Evolutionary conservation across 1,284 basidiomycete genomes (phyloP).

Genomic region (Pascua guehoae): DNA sequence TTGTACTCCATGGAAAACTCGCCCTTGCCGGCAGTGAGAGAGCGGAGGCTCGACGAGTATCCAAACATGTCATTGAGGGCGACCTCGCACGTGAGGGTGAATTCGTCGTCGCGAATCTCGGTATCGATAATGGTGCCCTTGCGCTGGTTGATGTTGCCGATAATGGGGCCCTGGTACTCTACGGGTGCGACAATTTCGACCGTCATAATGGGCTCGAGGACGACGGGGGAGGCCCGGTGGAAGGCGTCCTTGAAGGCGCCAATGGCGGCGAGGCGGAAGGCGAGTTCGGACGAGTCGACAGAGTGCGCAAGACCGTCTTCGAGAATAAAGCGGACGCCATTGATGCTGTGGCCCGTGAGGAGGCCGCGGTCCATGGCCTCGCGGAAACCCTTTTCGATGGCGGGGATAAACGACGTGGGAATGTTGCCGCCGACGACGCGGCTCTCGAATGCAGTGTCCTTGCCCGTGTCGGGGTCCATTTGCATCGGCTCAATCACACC

Average conservation of each 20-base stretch:
- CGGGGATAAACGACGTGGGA: constrained; percentile 87
- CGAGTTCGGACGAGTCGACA: constrained; percentile 96
- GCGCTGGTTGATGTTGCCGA: constrained; percentile 89
- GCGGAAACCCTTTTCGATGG: constrained; percentile 95
- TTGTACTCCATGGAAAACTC: constrained; percentile 98
- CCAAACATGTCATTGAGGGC: constrained; percentile 99
- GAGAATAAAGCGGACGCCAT: constrained; percentile 80
- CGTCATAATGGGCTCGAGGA: constrained; percentile 96
- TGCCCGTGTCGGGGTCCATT: constrained; percentile 69
- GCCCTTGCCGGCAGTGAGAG: constrained; percentile 93
- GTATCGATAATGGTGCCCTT: constrained; percentile 94
- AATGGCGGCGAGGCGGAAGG: constrained; percentile 85
- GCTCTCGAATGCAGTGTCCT: constrained; percentile 85
- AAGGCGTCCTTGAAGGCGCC: constrained; percentile 93
- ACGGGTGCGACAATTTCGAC: constrained; percentile 95
- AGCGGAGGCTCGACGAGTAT: constrained; percentile 86
- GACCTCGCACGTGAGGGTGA: constrained; percentile 86
- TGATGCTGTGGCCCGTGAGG: constrained; percentile 83
- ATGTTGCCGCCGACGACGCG: constrained; percentile 89
- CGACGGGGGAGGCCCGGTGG: constrained; percentile 69
- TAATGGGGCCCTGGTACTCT: constrained; percentile 96
- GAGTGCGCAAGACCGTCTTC: constrained; percentile 89
- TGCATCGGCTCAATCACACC: constrained; percentile 92
- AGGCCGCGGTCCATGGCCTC: constrained; percentile 91
- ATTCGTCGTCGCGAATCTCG: constrained; percentile 96